Percentiles rank a stretch among this genome's conserved stretches.
Evolutionary conservation across 1,284 basidiomycete genomes (phyloP).

Genomic region (Ustilago vetiveriae): DNA sequence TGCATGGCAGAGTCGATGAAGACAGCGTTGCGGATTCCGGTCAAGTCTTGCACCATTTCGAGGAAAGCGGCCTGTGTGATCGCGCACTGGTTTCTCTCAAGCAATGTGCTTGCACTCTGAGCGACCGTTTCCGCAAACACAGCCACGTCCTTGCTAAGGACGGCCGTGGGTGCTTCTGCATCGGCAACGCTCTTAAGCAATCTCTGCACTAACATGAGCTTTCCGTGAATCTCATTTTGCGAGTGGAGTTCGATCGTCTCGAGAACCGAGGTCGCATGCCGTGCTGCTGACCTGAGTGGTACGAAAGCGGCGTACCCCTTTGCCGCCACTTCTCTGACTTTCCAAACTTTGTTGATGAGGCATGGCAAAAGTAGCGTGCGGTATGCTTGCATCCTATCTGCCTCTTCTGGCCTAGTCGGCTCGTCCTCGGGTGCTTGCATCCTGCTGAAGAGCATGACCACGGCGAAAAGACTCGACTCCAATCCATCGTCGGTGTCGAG

Average conservation of each 20-base stretch:
- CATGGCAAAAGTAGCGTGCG: conserved; percentile 37
- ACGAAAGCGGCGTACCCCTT: conserved; percentile 44
- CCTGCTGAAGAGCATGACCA: conserved; percentile 57
- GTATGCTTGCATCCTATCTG: conserved; percentile 13
- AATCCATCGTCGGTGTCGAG: conserved; percentile 10
- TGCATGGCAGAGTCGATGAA: conserved; percentile 12
- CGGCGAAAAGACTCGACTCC: conserved; percentile 54
- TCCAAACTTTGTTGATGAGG: conserved; percentile 47
- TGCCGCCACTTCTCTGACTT: conserved; percentile 52
- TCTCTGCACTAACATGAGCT: conserved; percentile 38
- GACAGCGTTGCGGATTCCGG: conserved; percentile 18
- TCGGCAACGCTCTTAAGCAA: conserved; percentile 36
- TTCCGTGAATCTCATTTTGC: conserved; percentile 56
- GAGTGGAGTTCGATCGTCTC: conserved; percentile 20
- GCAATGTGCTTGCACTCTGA: conserved; percentile 23
- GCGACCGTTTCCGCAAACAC: conserved; percentile 6
- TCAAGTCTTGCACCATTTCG: conserved; percentile 38
- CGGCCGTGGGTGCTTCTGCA: conserved; percentile 13
- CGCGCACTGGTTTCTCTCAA: conserved; percentile 42
- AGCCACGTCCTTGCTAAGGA: conserved; percentile 9
- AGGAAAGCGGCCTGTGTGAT: conserved; percentile 52
- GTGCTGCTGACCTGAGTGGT: conserved; percentile 12
- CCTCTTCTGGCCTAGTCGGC: conserved; percentile 15
- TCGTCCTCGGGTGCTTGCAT: conserved; percentile 45
- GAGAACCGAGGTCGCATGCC: conserved; percentile 8